These are phyloP conservation scores for Gastrolobium bilobum DNA, from an alignment of 306 rosid species.

Conservation along the genomic window DNA sequence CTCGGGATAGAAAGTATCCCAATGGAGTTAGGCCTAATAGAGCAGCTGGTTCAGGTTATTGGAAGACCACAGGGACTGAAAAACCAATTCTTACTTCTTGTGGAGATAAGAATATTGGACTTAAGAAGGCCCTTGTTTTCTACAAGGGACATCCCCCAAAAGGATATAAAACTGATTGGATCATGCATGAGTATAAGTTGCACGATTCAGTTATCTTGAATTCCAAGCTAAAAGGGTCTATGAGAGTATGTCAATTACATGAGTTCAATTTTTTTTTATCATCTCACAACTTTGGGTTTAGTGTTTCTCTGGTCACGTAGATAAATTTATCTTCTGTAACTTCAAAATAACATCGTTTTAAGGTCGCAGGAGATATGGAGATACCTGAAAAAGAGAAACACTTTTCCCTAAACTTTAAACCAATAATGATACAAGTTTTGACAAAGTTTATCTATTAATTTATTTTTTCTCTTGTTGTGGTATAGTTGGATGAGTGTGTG, in stretches of 20 bases:
- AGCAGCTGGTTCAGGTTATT: conserved; percentile 78
- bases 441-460: neutral
- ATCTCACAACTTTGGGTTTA: neutral
- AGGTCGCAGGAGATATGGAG: no score
- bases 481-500: conserved; percentile 85
- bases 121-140: conserved; percentile 83
- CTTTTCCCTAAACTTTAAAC: no score
- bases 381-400: no score
- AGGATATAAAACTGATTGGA: conserved; percentile 81
- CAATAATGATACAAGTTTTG: neutral
- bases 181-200: conserved; percentile 81
- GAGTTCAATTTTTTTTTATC: neutral
- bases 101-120: conserved; percentile 71
- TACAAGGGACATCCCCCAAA: conserved; percentile 79
- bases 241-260: conserved; percentile 69
- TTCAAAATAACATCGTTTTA: no score
- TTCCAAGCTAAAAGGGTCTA: conserved; percentile 59
- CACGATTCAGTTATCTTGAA: conserved; percentile 60
- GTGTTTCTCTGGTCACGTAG: no score
- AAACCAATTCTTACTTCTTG: conserved; percentile 69
- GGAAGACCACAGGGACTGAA: conserved; percentile 91
- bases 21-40: conserved; percentile 84
- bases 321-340: no score
- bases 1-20: conserved; percentile 83
- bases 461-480: conserved; percentile 6